Evolutionary conservation across 306 rosid genomes (phyloP).

Genomic region (Luffa aegyptiaca): DNA sequence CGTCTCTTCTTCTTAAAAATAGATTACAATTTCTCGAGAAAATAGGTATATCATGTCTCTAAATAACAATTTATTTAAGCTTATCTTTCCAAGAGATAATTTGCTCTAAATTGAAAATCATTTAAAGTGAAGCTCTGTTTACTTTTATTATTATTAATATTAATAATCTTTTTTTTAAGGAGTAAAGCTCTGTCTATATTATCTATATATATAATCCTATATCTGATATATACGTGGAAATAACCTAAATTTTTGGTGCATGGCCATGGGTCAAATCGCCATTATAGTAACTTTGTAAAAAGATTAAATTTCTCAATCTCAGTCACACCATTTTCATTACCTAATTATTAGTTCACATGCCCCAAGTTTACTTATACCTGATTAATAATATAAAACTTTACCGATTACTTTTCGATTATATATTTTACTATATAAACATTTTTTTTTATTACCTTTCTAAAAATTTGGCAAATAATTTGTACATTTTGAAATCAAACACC

Average conservation of each 20-base stretch:
- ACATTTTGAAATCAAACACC: not conserved
- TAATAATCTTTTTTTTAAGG: no score
- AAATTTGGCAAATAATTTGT: not conserved
- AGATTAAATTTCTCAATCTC: not conserved
- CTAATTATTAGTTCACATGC: conserved; percentile 5
- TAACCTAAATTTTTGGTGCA: not conserved
- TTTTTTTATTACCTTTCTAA: not conserved
- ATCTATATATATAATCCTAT: no score
- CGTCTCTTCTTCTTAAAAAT: no score
- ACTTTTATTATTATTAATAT: no score
- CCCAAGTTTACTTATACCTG: not conserved
- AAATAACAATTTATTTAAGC: no score
- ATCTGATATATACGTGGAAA: not conserved
- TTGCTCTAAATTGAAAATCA: no score
- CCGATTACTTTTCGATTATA: not conserved
- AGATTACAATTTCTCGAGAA: no score
- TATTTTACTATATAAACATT: not conserved
- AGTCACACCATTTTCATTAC: not conserved
- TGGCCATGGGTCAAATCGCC: not conserved
- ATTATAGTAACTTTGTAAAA: not conserved
- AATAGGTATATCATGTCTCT: no score
- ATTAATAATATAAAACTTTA: not conserved
- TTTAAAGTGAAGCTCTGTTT: no score
- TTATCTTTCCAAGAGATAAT: no score
- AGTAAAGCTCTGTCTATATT: no score